Conservation (phyloP, 2,329 filamentous ascomycete genomes). For the Aspergillus fumigatiaffinis region DNA sequence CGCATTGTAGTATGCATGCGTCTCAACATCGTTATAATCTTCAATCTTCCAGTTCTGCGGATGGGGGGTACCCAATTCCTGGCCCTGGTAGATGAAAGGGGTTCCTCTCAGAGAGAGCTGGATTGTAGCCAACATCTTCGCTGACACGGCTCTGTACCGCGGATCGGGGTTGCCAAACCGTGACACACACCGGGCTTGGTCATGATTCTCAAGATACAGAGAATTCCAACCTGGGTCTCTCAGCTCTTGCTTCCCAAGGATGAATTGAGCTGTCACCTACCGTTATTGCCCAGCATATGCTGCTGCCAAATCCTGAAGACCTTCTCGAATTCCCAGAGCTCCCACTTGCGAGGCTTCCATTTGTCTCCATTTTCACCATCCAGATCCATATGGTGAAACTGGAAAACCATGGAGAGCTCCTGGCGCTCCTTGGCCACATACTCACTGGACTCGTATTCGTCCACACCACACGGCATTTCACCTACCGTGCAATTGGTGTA, state of each 20-base stretch:
- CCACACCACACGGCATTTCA: slow-evolving; percentile 47
- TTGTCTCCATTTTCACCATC: slow-evolving; percentile 20
- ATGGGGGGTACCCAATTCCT: slow-evolving; percentile 57
- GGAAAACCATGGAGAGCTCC: slow-evolving; percentile 67
- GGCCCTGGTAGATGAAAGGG: slow-evolving; percentile 55
- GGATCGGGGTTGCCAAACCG: slow-evolving; percentile 48
- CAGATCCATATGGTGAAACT: slow-evolving; percentile 31
- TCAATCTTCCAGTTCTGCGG: slow-evolving; percentile 47
- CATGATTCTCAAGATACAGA: slow-evolving; percentile 61
- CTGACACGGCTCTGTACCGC: slow-evolving; percentile 41
- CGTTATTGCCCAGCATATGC: slow-evolving; percentile 17
- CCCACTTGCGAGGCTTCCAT: slow-evolving; percentile 16
- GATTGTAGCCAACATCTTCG: slow-evolving; percentile 52
- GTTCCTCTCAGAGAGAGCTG: slow-evolving; percentile 48
- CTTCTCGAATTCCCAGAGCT: slow-evolving; percentile 11
- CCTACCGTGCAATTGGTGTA: slow-evolving; percentile 41
- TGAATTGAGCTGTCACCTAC: not conserved
- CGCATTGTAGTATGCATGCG: slow-evolving; percentile 45
- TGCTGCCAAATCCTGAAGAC: slow-evolving; percentile 15
- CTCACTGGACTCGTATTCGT: slow-evolving; percentile 54
- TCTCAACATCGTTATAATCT: slow-evolving; percentile 40
- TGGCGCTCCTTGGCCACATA: slow-evolving; percentile 55
- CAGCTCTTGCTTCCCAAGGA: not conserved
- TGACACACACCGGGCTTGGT: slow-evolving; percentile 54
- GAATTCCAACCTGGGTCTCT: slow-evolving; percentile 49